These are phyloP conservation scores for Fusarium acutatum DNA, from an alignment of 2,329 filamentous ascomycete species.

Conservation along the genomic window DNA sequence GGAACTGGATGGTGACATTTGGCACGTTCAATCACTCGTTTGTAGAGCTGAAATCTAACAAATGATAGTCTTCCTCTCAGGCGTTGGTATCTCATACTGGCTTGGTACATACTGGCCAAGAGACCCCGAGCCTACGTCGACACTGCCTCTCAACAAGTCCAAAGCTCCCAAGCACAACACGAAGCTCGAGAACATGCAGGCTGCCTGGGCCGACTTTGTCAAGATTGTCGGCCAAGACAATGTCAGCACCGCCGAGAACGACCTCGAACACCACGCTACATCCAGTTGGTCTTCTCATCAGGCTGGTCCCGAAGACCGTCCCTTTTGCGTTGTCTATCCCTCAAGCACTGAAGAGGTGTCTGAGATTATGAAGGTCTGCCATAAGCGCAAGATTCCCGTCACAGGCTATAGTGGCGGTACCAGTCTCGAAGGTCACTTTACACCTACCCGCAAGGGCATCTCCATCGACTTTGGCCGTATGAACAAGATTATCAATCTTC, in stretches of 20 bases:
- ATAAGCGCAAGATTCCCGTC: constrained; percentile 81
- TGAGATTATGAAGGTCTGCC: constrained; percentile 89
- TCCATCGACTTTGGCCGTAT: constrained; percentile 88
- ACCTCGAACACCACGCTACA: constrained; percentile 65
- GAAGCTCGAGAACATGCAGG: constrained; percentile 70
- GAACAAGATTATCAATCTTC: constrained; percentile 80
- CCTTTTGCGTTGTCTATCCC: constrained; percentile 80
- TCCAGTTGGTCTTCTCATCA: constrained; percentile 72
- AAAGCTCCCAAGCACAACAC: constrained; percentile 64
- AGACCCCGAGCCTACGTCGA: constrained; percentile 63
- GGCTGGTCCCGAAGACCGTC: constrained; percentile 56
- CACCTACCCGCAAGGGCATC: constrained; percentile 82
- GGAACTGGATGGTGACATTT: constrained; percentile 63
- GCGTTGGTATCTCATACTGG: constrained; percentile 64
- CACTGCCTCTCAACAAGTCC: constrained; percentile 63
- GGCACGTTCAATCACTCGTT: constrained; percentile 49
- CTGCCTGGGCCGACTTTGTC: constrained; percentile 75
- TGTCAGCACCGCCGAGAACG: constrained; percentile 66
- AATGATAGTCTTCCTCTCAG: constrained; percentile 59
- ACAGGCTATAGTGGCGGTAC: constrained; percentile 90
- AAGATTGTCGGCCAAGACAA: constrained; percentile 70
- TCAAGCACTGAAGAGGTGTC: constrained; percentile 82
- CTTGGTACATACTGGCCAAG: constrained; percentile 65
- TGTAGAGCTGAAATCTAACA: neutral
- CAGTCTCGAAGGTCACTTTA: constrained; percentile 88